phyloP scores from a whole-genome alignment of 2,329 filamentous ascomycete species.

The Fusarium devonianum region DNA sequence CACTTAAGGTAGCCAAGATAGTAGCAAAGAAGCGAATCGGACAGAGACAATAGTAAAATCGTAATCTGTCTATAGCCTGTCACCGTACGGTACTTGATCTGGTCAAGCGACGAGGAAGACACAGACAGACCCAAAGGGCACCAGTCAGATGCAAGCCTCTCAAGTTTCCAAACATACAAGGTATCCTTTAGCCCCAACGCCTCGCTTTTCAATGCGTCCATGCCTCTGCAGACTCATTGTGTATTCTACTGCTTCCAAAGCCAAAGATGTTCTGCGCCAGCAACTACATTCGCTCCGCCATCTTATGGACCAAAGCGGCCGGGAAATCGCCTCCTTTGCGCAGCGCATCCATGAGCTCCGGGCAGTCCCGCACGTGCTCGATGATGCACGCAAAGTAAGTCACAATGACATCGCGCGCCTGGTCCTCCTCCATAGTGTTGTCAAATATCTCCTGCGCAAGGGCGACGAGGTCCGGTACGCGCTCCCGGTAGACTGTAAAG shows the following conservation, averaged over 20 bases:
- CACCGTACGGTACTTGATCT: too few relatives aligned
- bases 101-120: neutral
- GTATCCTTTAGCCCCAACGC: constrained; percentile 9
- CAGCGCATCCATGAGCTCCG: constrained; percentile 23
- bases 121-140: neutral
- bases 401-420: constrained; percentile 29
- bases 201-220: constrained; percentile 4
- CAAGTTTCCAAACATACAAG: neutral
- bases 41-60: too few relatives aligned
- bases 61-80: too few relatives aligned
- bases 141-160: neutral
- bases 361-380: constrained; percentile 22
- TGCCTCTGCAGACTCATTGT: neutral
- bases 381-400: constrained; percentile 33
- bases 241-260: neutral
- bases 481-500: constrained; percentile 21
- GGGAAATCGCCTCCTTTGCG: constrained; percentile 32
- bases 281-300: constrained; percentile 22
- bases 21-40: too few relatives aligned
- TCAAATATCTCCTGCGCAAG: constrained; percentile 33
- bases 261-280: neutral
- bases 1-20: too few relatives aligned
- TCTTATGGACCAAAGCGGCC: constrained; percentile 22
- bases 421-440: constrained; percentile 32
- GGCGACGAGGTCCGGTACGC: constrained; percentile 27